Base-by-base conservation (phyloP, 768 basidiomycete genomes). In the Boletus coccyginus region DNA sequence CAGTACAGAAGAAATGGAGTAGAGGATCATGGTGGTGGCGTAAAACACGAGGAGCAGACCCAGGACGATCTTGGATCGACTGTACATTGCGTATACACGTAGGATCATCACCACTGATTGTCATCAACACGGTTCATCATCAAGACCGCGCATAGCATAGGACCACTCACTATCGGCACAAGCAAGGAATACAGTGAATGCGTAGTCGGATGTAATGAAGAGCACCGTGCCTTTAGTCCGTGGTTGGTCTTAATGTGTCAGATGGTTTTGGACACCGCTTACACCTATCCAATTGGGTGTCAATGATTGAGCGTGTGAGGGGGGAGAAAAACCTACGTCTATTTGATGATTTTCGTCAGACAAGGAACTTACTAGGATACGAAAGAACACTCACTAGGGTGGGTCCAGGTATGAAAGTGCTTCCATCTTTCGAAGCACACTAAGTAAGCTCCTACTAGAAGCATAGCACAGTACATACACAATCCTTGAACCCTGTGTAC, bases 51-150 rank as follows among this genome's bases (percentile, higher is more conserved):
- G 56, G 11, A 66, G 58, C 21, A 57, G n/a, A 9, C 50, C 44
- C 9, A 66, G 44, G 32, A 66, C 29, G 13, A 45, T 29, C 52
- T 17, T 62, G 17, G 63, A 62, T 38, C 39, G 49, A 19, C 40
- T 19, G 39, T 67, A 68, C 52, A 68, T 55, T n/a, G 66, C 64
- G 32, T 67, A 69, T 13, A 68, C 56, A 0, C 66, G 61, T 8
- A 67, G 32, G 49, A 67, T 61, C 66, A 67, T 67, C 33, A 62
- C 43, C 9, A 66, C 66, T 67, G 39, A 17, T 49, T 3, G 33
- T 7, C 6, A 16, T 17, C 7, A 12, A 19, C 7, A 33, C 3
- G 12, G 10, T 13, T 21, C 14, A 7, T 44, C 31, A 46, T 21
- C 7, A 3, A n/a, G 1, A 40, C 11, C 9, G 17, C 3, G 35